Conservation (phyloP, 2,329 filamentous ascomycete genomes). For the Samsoniella hepiali region DNA sequence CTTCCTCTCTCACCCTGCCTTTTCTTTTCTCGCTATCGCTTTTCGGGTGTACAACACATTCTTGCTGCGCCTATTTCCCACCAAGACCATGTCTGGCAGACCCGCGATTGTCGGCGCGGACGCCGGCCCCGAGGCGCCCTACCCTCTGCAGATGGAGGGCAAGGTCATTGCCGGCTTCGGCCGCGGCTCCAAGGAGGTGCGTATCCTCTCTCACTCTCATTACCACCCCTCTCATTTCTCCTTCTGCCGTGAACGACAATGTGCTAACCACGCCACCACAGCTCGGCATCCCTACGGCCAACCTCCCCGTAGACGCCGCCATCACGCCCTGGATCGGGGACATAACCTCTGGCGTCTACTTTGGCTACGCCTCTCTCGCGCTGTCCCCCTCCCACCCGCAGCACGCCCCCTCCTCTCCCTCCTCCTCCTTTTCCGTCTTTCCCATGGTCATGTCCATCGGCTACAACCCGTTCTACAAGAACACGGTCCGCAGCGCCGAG, state of each 20-base stretch:
- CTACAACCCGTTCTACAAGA: conserved; percentile 97
- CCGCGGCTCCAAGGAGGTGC: conserved; percentile 84
- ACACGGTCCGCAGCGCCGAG: conserved; percentile 80
- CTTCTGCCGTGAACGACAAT: background rate
- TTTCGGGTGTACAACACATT: background rate
- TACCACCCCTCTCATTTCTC: background rate
- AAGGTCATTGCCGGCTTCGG: conserved; percentile 91
- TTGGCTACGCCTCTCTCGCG: conserved; percentile 79
- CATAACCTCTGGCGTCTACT: conserved; percentile 82
- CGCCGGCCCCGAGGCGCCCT: conserved; percentile 71
- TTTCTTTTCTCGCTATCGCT: no score
- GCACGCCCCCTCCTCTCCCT: conserved; percentile 22
- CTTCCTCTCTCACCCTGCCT: no score
- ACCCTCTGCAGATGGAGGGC: conserved; percentile 78
- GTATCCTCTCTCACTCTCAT: conserved; percentile 21
- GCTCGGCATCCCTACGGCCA: conserved; percentile 96
- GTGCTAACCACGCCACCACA: conserved; percentile 32
- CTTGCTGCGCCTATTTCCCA: background rate
- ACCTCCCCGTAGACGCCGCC: conserved; percentile 71
- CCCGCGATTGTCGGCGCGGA: conserved; percentile 71
- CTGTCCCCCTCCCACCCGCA: conserved; percentile 50
- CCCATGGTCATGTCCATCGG: conserved; percentile 94
- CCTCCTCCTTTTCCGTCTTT: conserved; percentile 49
- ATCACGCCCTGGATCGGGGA: conserved; percentile 58
- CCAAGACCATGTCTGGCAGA: conserved; percentile 40